Conservation (phyloP, 805 yeast genomes). For the Wickerhamiella domercqiae region DNA sequence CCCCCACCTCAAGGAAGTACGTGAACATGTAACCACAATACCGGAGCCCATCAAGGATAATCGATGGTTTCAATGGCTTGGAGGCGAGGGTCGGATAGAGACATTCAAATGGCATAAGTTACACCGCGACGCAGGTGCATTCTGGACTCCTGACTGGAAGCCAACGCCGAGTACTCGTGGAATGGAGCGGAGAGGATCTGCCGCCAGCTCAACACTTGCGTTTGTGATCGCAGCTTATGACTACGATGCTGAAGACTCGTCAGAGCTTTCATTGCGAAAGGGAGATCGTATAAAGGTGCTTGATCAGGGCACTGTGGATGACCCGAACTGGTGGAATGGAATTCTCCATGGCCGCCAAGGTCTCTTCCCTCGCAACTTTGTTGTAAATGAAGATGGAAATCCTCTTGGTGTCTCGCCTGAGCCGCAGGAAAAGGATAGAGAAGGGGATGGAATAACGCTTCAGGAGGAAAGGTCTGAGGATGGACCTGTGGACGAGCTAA, state of each 20-base stretch:
- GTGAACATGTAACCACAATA: not conserved
- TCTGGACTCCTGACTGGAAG: not conserved
- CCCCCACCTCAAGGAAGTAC: not conserved
- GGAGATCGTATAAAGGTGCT: conserved; percentile 26
- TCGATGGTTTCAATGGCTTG: conserved; percentile 1
- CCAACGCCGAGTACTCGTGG: not conserved
- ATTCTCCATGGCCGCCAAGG: conserved; percentile 29
- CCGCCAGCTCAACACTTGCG: conserved; percentile 6
- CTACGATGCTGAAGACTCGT: conserved; percentile 25
- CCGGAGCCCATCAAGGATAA: not conserved
- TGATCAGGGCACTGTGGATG: conserved; percentile 24
- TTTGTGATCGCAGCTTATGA: conserved; percentile 23
- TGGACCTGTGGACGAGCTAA: not conserved
- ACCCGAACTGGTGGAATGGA: conserved; percentile 39
- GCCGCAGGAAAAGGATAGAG: not conserved
- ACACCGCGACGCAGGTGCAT: conserved; percentile 2
- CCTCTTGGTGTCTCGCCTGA: not conserved
- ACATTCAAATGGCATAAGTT: not conserved
- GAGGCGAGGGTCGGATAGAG: conserved; percentile 1
- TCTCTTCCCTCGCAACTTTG: conserved; percentile 34
- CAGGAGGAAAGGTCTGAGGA: not conserved
- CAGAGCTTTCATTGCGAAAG: conserved; percentile 25
- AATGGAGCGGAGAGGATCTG: not conserved
- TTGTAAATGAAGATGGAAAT: no score
- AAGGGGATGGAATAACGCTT: not conserved